These are phyloP conservation scores for Mollisia scopiformis DNA, from an alignment of 2,329 filamentous ascomycete genomes.

Conservation along the genomic window DNA sequence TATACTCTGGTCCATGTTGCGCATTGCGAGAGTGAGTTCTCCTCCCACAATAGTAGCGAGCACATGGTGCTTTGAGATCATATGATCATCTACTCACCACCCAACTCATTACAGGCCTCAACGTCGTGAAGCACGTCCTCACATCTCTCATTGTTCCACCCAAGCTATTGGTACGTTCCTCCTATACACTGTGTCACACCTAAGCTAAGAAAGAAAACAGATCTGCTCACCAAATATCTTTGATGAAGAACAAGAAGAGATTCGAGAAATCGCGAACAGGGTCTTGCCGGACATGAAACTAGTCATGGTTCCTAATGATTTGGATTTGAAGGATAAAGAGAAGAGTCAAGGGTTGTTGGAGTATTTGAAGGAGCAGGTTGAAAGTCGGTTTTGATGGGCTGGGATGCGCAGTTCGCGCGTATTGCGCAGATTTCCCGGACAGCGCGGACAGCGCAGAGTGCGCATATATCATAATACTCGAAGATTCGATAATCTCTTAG, in stretches of 20 bases:
- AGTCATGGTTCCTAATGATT: conserved; percentile 16
- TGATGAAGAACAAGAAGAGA: conserved; percentile 23
- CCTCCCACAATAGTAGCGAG: too few relatives aligned
- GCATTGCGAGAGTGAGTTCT: conserved; percentile 16
- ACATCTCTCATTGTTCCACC: conserved; percentile 10
- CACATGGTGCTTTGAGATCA: too few relatives aligned
- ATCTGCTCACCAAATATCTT: conserved; percentile 14
- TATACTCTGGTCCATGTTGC: conserved; percentile 21
- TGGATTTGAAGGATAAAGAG: conserved; percentile 1
- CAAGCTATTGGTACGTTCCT: conserved; percentile 11
- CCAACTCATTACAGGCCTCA: conserved; percentile 8
- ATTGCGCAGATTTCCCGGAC: too few relatives aligned
- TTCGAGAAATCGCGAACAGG: conserved; percentile 20
- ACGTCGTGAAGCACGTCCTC: conserved; percentile 16
- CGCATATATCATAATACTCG: too few relatives aligned
- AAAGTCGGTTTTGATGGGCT: background rate
- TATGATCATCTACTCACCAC: background rate
- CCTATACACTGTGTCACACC: too few relatives aligned
- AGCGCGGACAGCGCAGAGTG: too few relatives aligned
- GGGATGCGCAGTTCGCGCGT: background rate
- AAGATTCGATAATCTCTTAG: too few relatives aligned
- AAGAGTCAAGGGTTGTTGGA: conserved; percentile 9
- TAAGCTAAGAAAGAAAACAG: conserved; percentile 2
- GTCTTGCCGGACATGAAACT: conserved; percentile 12
- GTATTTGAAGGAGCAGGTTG: conserved; percentile 22